Evolutionary conservation across 768 basidiomycete species (phyloP).

Genomic region (Porphyrellus cyaneotinctus): DNA sequence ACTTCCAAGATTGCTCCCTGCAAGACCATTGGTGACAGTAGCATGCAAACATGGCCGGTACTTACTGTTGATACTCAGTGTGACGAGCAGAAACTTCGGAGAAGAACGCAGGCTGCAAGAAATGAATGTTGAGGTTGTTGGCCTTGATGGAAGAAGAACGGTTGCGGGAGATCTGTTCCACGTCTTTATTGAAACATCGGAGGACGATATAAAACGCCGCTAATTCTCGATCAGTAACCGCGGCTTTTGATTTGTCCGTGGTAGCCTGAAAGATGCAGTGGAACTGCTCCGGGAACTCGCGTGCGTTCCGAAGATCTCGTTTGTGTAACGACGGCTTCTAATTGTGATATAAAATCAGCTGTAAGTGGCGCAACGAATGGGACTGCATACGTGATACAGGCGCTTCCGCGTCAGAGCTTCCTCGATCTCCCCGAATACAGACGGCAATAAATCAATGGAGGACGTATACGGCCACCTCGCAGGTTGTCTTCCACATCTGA

Average conservation of each 20-base stretch:
- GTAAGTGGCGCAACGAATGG: no score
- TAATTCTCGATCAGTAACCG: not conserved
- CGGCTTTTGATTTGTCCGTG: not conserved
- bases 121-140: slow-evolving; percentile 5
- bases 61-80: slow-evolving; percentile 1
- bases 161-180: fast-evolving
- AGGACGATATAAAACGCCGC: not conserved
- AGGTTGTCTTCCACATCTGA: not conserved
- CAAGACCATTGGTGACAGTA: no score
- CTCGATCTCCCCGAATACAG: not conserved
- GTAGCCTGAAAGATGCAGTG: not conserved
- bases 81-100: not conserved
- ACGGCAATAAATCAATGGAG: not conserved
- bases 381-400: not conserved
- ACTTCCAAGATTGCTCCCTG: not conserved
- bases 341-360: no score
- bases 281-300: not conserved
- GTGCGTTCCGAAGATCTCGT: not conserved
- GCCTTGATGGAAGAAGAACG: not conserved
- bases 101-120: slow-evolving; percentile 13
- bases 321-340: no score
- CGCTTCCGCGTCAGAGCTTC: not conserved
- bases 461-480: not conserved
- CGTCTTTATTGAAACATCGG: not conserved
- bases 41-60: not conserved